Evolutionary conservation across 257 asterid species (phyloP), one percentile per base, ranked within the genome.

Genomic region (Misopates orontium): DNA sequence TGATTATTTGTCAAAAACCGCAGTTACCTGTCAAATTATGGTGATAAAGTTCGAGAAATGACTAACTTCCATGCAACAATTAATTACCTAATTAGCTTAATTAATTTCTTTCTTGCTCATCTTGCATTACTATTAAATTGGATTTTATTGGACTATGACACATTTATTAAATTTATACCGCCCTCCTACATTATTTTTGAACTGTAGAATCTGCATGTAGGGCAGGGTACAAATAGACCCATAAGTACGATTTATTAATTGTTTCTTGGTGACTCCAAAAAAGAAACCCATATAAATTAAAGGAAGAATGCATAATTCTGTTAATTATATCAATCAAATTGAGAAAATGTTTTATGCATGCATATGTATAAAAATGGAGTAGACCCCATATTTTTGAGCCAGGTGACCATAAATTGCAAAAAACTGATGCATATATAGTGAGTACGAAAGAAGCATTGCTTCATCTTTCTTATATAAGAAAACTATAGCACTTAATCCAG

Each of bases 41-140:
- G 55, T 71, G 57, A 55, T 70, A 72, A 42, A 8, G 18, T 71
- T 60, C 67, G 62, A 79, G 63, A 14, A 62, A 71, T 23, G 25
- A 53, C 5, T 41, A 20, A 55, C 41, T 32, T 64, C 47, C 69
- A 50, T 64, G 49, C 23, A 63, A 49, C 36, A 49, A 28, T 28
- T 28, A 39, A 28, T n/a, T 32, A 2, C 19, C 28, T 16, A 39
- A 65, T 9, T 15, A 51, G 24, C 13, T 5, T 19, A 22, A 22
- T 50, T 11, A 0, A 18, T 19, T 19, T 11, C 56, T 25, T 17
- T 18, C 24, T 13, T 15, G 12, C 41, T 22, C 41, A 12, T 22
- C 10, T 12, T 25, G 4, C 22, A 52, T 52, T 48, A 52, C 20
- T 19, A 17, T 55, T 8, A 12, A 55, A 23, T 55, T 1, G 11